Evolutionary conservation across 2,329 filamentous ascomycete genomes (phyloP).

Genomic region (Talaromyces sp.): DNA sequence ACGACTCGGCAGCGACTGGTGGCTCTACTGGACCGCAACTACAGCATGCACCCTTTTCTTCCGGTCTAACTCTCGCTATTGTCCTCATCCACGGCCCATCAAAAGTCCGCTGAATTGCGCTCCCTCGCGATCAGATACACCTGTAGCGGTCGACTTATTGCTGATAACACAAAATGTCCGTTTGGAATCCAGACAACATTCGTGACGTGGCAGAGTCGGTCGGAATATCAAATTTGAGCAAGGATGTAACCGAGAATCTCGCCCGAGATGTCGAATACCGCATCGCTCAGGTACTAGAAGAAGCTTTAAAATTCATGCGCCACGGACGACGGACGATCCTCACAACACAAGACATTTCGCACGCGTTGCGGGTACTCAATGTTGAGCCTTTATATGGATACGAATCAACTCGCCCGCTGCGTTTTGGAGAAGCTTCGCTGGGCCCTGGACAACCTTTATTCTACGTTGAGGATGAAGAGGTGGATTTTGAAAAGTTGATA

Average conservation of each 20-base stretch:
- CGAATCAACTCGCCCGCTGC: constrained; percentile 81
- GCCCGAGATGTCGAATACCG: constrained; percentile 95
- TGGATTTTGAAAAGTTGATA: constrained; percentile 98
- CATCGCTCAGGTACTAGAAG: constrained; percentile 86
- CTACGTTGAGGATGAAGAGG: constrained; percentile 97
- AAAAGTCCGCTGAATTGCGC: background rate
- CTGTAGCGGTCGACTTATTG: background rate
- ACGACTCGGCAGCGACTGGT: background rate
- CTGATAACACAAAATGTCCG: constrained; percentile 47
- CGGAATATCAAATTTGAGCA: constrained; percentile 74
- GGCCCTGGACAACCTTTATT: constrained; percentile 92
- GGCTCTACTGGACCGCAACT: background rate
- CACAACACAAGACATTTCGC: constrained; percentile 82
- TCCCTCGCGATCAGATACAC: background rate
- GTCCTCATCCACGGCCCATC: background rate
- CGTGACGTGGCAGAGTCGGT: constrained; percentile 95
- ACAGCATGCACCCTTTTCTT: background rate
- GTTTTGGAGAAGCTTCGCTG: constrained; percentile 89
- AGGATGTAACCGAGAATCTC: constrained; percentile 82
- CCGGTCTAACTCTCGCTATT: background rate
- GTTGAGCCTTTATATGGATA: constrained; percentile 96
- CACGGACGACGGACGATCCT: constrained; percentile 81
- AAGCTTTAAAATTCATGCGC: constrained; percentile 95
- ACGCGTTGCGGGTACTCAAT: constrained; percentile 80
- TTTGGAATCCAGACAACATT: constrained; percentile 97